These are phyloP conservation scores for Oryza meyeriana DNA, from an alignment of 176 grass and related monocot species.

Conservation along the genomic window DNA sequence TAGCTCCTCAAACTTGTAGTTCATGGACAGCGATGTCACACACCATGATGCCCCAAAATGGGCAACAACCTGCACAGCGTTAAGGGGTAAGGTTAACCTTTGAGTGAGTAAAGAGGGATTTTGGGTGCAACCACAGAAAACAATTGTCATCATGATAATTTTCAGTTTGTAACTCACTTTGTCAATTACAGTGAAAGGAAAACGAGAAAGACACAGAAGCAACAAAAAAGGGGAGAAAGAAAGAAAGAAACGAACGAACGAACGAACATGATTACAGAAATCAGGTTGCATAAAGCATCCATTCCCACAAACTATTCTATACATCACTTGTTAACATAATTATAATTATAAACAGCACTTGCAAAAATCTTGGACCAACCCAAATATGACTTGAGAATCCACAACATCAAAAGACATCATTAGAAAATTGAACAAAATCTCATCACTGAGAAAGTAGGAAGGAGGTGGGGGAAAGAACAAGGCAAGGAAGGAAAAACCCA, in stretches of 20 bases:
- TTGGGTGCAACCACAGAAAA: background rate
- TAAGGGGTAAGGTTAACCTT: background rate
- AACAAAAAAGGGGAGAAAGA: background rate
- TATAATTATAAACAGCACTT: background rate
- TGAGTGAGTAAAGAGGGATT: background rate
- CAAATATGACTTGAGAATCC: background rate
- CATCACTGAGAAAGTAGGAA: background rate
- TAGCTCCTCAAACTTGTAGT: conserved; percentile 87
- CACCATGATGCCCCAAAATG: conserved; percentile 96
- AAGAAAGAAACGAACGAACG: too few relatives aligned
- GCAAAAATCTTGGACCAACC: background rate
- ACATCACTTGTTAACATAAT: background rate
- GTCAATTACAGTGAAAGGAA: background rate
- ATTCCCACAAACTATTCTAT: background rate
- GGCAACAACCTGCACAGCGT: conserved; percentile 52
- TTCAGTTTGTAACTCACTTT: background rate
- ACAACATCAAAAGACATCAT: background rate
- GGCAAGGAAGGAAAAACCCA: conserved; percentile 34
- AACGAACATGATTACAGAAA: background rate
- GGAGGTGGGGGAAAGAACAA: background rate
- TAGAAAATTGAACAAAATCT: background rate
- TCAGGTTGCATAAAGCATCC: background rate
- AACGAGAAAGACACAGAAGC: background rate
- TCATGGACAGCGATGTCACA: conserved; percentile 94
- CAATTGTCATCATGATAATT: background rate